These are phyloP conservation scores for Aspergillus sp. DNA, from an alignment of 2,329 filamentous ascomycete genomes.

Conservation along the genomic window DNA sequence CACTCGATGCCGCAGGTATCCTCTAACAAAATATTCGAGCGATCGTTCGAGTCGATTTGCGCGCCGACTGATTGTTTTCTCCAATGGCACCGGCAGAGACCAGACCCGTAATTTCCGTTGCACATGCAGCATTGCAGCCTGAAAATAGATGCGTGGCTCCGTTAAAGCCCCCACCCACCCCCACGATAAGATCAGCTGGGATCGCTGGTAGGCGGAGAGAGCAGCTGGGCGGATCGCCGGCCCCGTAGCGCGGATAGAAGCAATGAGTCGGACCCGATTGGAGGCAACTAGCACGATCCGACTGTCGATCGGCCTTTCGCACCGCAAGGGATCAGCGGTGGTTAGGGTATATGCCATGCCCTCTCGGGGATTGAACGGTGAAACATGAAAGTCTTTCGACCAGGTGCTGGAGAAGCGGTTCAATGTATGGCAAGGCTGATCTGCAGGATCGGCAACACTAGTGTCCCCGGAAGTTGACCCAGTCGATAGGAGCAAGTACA, in stretches of 20 bases:
- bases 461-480: background rate
- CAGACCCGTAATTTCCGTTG: background rate
- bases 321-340: constrained; percentile 4
- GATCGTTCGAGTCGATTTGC: background rate
- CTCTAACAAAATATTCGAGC: background rate
- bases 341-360: constrained; percentile 3
- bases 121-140: background rate
- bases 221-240: background rate
- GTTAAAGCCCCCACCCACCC: background rate
- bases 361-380: constrained; percentile 6
- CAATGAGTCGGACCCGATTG: background rate
- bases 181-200: background rate
- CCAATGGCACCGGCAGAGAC: background rate
- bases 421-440: background rate
- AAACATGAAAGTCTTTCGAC: constrained; percentile 12
- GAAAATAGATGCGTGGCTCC: constrained; percentile 1
- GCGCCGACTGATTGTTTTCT: background rate
- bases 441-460: background rate
- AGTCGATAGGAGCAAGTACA: constrained; percentile 7
- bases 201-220: background rate
- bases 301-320: background rate
- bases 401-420: background rate
- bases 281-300: constrained; percentile 3
- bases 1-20: background rate
- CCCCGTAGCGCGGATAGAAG: background rate